Evolutionary conservation across 441 rosid species (phyloP).

Genomic region (Omphalea diandra): DNA sequence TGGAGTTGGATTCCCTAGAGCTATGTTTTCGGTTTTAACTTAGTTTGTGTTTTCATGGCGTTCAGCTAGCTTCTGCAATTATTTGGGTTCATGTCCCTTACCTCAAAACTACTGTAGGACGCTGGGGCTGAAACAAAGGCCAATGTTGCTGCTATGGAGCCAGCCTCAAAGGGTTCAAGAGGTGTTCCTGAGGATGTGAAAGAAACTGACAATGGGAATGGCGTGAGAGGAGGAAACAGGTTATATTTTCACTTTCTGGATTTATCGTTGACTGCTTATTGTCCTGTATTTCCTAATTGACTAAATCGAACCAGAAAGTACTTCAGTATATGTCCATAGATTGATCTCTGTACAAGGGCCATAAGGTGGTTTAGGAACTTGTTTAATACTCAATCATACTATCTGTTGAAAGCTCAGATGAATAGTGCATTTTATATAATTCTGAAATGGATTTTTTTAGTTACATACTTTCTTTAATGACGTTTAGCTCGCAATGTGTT

Average conservation of each 20-base stretch:
- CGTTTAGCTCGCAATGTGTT: too few species aligned
- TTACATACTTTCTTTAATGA: too few species aligned
- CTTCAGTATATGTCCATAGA: not conserved
- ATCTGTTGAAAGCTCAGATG: not conserved
- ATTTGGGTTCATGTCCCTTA: constrained; percentile 99
- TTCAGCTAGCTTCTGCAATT: constrained; percentile 99
- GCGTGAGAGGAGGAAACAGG: constrained; percentile 67
- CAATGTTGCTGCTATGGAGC: constrained; percentile 43
- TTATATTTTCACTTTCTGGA: constrained; percentile 25
- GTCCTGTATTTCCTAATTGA: not conserved
- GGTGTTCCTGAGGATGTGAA: constrained; percentile 43
- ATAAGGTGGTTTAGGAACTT: not conserved
- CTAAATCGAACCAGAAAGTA: not conserved
- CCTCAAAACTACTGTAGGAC: constrained; percentile 99
- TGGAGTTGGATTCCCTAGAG: constrained; percentile 46
- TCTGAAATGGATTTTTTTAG: too few species aligned
- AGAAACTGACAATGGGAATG: constrained; percentile 54
- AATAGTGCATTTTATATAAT: not conserved
- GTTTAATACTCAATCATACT: not conserved
- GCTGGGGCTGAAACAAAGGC: constrained; percentile 51
- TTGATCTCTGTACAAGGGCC: not conserved
- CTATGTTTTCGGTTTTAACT: constrained; percentile 65
- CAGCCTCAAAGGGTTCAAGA: constrained; percentile 40
- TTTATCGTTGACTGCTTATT: not conserved
- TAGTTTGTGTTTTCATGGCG: constrained; percentile 74